Evolutionary conservation across 331 rosid species (phyloP).

Genomic region (Quercus lobata): DNA sequence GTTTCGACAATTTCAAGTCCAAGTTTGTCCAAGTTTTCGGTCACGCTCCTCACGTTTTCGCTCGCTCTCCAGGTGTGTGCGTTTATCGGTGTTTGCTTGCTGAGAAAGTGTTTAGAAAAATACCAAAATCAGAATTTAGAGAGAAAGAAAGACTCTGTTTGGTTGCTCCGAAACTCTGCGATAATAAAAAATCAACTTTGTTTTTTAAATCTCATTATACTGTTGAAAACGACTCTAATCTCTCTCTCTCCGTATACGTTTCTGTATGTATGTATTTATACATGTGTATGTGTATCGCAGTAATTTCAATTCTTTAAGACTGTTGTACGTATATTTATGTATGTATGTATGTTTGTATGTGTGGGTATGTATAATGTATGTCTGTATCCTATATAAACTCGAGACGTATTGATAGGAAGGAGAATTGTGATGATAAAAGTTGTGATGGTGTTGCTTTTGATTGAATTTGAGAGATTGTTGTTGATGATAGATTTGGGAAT

Average conservation of each 20-base stretch:
- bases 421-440: background rate
- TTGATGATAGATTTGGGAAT: background rate
- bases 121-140: background rate
- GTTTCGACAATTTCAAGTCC: constrained; percentile 54
- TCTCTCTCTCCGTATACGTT: background rate
- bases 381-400: too few relatives aligned
- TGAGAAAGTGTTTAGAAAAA: background rate
- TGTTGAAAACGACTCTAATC: background rate
- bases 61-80: constrained; percentile 85
- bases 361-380: background rate
- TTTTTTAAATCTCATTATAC: background rate
- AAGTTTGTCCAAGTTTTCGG: constrained; percentile 53
- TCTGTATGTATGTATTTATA: background rate
- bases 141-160: background rate
- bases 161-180: background rate
- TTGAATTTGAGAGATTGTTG: background rate
- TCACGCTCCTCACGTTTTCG: constrained; percentile 57
- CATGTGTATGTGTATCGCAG: background rate
- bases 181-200: background rate
- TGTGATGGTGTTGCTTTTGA: background rate
- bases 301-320: too few relatives aligned
- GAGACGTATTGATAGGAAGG: background rate
- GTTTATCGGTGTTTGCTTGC: background rate
- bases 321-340: background rate
- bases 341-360: background rate